Evolutionary conservation across 768 basidiomycete genomes (phyloP).

Genomic region (Pulveroboletus sp.): DNA sequence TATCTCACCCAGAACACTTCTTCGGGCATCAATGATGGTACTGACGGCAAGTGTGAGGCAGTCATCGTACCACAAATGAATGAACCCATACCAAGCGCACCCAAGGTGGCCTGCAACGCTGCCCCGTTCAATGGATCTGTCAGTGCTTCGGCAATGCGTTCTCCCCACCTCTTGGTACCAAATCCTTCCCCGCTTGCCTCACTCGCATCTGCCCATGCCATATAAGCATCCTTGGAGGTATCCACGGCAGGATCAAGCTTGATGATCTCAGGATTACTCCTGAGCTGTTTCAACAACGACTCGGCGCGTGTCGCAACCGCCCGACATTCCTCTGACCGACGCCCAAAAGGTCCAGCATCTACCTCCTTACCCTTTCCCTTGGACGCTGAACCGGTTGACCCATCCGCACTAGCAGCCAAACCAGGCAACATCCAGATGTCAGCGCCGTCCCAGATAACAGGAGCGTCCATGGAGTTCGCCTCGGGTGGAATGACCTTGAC

Average conservation of each 20-base stretch:
- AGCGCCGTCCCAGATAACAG: constrained; percentile 75
- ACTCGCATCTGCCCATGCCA: constrained; percentile 57
- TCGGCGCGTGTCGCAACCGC: constrained; percentile 75
- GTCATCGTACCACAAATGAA: constrained; percentile 2
- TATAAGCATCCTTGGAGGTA: constrained; percentile 51
- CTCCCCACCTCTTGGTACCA: constrained; percentile 49
- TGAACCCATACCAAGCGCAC: constrained; percentile 54
- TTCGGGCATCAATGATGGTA: constrained; percentile 61
- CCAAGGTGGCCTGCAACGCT: constrained; percentile 50
- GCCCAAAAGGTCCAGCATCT: constrained; percentile 26
- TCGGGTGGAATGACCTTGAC: constrained; percentile 92
- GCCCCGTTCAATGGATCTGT: constrained; percentile 51
- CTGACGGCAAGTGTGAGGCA: constrained; percentile 38
- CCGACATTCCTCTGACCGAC: constrained; percentile 39
- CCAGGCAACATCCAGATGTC: constrained; percentile 81
- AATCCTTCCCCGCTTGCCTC: constrained; percentile 55
- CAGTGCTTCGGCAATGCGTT: constrained; percentile 46
- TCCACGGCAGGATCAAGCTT: constrained; percentile 74
- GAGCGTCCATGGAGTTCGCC: constrained; percentile 31
- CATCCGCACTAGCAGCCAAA: constrained; percentile 18
- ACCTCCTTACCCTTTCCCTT: constrained; percentile 40
- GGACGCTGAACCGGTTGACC: constrained; percentile 8
- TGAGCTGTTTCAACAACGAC: constrained; percentile 68
- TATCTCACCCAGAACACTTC: constrained; percentile 84
- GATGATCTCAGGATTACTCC: constrained; percentile 72